Conservation (phyloP, 768 basidiomycete genomes). For the Chalciporus piperatus region DNA sequence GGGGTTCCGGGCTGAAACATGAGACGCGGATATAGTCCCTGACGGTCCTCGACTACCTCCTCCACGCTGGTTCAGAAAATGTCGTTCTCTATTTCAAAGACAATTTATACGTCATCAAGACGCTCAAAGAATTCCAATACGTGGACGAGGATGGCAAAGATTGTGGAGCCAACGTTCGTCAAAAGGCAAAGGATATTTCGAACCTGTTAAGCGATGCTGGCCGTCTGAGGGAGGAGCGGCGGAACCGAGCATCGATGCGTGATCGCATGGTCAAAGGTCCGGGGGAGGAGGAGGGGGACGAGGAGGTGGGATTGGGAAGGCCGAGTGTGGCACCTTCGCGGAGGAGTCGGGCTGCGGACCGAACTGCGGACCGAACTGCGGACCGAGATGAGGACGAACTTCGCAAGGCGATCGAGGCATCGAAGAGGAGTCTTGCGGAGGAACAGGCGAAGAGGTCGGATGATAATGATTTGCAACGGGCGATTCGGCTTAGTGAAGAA, state of each 20-base stretch:
- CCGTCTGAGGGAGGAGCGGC: slow-evolving; percentile 82
- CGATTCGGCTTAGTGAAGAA: slow-evolving; percentile 83
- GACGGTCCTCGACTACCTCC: slow-evolving; percentile 91
- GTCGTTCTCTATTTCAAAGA: slow-evolving; percentile 98
- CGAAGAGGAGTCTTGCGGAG: slow-evolving; percentile 67
- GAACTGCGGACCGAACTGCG: too few relatives aligned
- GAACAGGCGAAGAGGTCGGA: slow-evolving; percentile 63
- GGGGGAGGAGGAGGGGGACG: slow-evolving; percentile 34
- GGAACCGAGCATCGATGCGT: slow-evolving; percentile 84
- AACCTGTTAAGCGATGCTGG: slow-evolving; percentile 85
- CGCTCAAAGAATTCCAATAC: slow-evolving; percentile 97
- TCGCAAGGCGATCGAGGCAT: slow-evolving; percentile 83
- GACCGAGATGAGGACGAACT: slow-evolving; percentile 81
- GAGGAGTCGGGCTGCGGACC: slow-evolving; percentile 26
- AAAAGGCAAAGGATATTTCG: slow-evolving; percentile 98
- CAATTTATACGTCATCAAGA: slow-evolving; percentile 97
- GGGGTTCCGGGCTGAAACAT: slow-evolving; percentile 7
- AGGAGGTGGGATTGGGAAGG: neutral
- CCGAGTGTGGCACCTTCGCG: slow-evolving; percentile 15
- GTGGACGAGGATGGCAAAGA: slow-evolving; percentile 95
- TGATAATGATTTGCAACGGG: slow-evolving; percentile 82
- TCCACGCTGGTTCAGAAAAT: slow-evolving; percentile 97
- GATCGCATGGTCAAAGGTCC: slow-evolving; percentile 85
- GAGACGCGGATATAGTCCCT: slow-evolving; percentile 53
- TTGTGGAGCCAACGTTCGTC: slow-evolving; percentile 95